A percentile compares a stretch with the other conserved stretches of the same genome.
phyloP scores from a whole-genome alignment of 176 grass and related monocot species.

The Juncus inflexus region DNA sequence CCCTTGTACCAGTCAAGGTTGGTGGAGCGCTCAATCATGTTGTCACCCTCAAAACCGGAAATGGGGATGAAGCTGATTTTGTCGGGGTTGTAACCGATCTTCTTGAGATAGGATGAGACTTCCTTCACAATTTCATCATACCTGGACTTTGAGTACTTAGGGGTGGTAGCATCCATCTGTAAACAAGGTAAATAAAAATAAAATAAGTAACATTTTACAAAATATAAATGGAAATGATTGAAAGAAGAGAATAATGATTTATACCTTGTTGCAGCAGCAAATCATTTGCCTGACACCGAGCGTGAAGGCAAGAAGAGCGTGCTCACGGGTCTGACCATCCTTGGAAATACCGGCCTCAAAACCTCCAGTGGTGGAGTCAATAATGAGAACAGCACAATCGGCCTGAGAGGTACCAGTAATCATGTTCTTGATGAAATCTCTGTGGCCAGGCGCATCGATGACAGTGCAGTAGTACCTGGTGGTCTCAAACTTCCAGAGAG shows the following conservation, averaged over 20 bases:
- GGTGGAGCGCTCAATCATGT: slow-evolving; percentile 49
- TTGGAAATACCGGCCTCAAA: slow-evolving; percentile 48
- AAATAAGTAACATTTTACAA: neutral
- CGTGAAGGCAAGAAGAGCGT: slow-evolving; percentile 40
- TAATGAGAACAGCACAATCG: slow-evolving; percentile 43
- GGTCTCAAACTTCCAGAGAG: slow-evolving; percentile 48
- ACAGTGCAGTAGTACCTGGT: slow-evolving; percentile 49
- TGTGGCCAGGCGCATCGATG: slow-evolving; percentile 40
- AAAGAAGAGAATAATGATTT: neutral
- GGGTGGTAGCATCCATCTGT: slow-evolving; percentile 47
- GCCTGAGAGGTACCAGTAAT: slow-evolving; percentile 47
- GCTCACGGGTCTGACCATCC: slow-evolving; percentile 46
- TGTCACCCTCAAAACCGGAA: slow-evolving; percentile 42
- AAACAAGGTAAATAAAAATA: neutral
- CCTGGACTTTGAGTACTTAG: slow-evolving; percentile 37
- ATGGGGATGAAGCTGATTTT: slow-evolving; percentile 39
- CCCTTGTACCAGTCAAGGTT: slow-evolving; percentile 54
- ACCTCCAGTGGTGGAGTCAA: slow-evolving; percentile 47
- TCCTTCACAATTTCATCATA: slow-evolving; percentile 49
- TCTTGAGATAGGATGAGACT: slow-evolving; percentile 41
- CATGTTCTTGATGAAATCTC: slow-evolving; percentile 52
- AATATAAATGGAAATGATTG: neutral
- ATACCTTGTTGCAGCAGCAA: slow-evolving; percentile 46
- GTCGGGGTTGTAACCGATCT: slow-evolving; percentile 44
- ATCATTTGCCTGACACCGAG: slow-evolving; percentile 47